Percentiles rank a stretch among this genome's conserved stretches.
Evolutionary conservation across 1,139 yeast genomes (phyloP).

Genomic region (Debaryomyces coudertii): DNA sequence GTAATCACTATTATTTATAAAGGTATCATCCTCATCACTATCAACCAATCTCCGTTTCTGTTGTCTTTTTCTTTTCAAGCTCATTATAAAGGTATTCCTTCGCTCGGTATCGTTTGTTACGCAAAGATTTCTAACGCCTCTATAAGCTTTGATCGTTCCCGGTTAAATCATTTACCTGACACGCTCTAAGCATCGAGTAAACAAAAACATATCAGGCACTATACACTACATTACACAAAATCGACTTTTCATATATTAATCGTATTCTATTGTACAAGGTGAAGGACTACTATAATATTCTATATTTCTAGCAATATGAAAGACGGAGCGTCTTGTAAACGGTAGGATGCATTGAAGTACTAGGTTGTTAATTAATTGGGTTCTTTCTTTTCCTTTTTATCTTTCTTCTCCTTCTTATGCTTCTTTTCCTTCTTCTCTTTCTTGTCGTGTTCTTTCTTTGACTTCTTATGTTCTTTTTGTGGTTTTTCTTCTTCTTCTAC

Average conservation of each 20-base stretch:
- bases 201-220: slow-evolving; percentile 4
- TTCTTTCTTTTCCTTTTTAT: slow-evolving; percentile 25
- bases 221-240: slow-evolving; percentile 9
- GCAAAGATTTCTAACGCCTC: not conserved
- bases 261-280: slow-evolving; percentile 9
- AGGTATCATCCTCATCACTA: slow-evolving; percentile 30
- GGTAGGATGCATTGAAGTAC: not conserved
- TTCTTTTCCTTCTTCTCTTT: slow-evolving; percentile 39
- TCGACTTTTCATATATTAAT: not conserved
- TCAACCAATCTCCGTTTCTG: slow-evolving; percentile 13
- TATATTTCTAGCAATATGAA: slow-evolving; percentile 4
- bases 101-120: not conserved
- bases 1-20: slow-evolving; percentile 48
- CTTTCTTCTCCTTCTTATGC: slow-evolving; percentile 27
- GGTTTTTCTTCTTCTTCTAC: slow-evolving; percentile 21
- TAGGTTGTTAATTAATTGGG: slow-evolving; percentile 9
- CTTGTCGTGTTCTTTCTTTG: slow-evolving; percentile 23
- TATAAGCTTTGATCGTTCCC: not conserved
- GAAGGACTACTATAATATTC: slow-evolving; percentile 4
- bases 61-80: slow-evolving; percentile 25
- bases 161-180: slow-evolving; percentile 1
- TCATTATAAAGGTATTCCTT: not conserved
- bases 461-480: slow-evolving; percentile 21
- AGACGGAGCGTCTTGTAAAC: not conserved
- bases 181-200: slow-evolving; percentile 7